Evolutionary conservation across 768 basidiomycete genomes (phyloP).

Genomic region (Epithele typhae): DNA sequence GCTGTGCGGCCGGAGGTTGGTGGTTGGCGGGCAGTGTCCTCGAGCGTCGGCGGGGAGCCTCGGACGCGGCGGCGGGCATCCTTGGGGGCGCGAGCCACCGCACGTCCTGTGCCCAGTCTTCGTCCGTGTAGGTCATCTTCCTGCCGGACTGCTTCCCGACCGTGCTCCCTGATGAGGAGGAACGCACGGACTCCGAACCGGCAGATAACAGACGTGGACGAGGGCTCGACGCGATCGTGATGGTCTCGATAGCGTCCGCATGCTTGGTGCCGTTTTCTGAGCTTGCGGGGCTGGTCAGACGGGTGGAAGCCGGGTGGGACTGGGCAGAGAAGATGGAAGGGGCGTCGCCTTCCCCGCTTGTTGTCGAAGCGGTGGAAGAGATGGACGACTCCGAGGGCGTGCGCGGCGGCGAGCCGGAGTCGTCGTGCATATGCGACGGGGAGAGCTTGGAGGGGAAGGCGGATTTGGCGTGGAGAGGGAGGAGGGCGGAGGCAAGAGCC

Average conservation of each 20-base stretch:
- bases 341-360: constrained; percentile 11
- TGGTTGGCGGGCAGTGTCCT: constrained; percentile 10
- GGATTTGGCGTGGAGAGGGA: constrained; percentile 24
- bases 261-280: constrained; percentile 18
- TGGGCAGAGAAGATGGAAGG: constrained; percentile 36
- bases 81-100: constrained; percentile 51
- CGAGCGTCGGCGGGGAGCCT: constrained; percentile 5
- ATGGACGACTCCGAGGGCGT: constrained; percentile 37
- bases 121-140: constrained; percentile 36
- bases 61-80: constrained; percentile 9
- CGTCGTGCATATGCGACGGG: constrained; percentile 5
- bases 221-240: constrained; percentile 20
- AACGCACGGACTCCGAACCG: constrained; percentile 6
- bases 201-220: constrained; percentile 10
- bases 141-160: neutral
- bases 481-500: constrained; percentile 24
- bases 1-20: constrained; percentile 3
- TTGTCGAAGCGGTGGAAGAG: constrained; percentile 19
- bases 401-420: constrained; percentile 24
- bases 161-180: constrained; percentile 7
- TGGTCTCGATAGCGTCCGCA: constrained; percentile 8
- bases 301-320: constrained; percentile 35
- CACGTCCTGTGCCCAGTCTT: constrained; percentile 67
- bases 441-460: constrained; percentile 14
- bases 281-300: constrained; percentile 27